Base-by-base conservation (phyloP, 768 basidiomycete species). In the Russula griseocarnosa region DNA sequence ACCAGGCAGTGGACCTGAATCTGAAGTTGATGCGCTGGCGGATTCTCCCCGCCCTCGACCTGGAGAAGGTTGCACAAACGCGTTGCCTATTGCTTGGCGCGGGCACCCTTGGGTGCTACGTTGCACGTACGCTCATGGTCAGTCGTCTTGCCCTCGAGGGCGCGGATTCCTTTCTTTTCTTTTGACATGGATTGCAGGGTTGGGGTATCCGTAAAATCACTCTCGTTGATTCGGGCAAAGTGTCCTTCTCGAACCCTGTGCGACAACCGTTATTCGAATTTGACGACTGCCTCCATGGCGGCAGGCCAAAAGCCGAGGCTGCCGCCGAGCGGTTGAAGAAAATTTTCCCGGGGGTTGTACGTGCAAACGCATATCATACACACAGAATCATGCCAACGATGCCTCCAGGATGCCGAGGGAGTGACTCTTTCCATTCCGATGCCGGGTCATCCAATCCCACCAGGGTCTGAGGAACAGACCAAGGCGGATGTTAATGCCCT, bases 21-120 rank as follows among this genome's bases (percentile, higher is more conserved):
- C 79, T 98, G 54, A 98, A 98, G 73, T 82, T 99, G 47, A 98
- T 99, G 96, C 84, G 93, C 22, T 98, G 96, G 96, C 83, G 96
- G 22, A 94, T 98, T 67, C 78, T 98, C 22, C 97, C 97, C 16
- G 77, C 83, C 1, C 84, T 99, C 55, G 83, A 98, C 67, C 81
- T 98, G 14, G 95, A 97, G 58, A 92, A 87, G 75, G 83, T 99
- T 24, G 86, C 92, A 1, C 71, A 74, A 0, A 92, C 94, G 3
- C 82, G 77, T 63, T 96, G 93, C 72, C 77, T 99, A 0, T 78
- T 98, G 0, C 84, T 99, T 1, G 97, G 97, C 3, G 95, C 96
- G 0, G 97, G 97, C 0, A 99, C 97, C 0, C 79, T 99, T 11
- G 96, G 97, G 0, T 99, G 97, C 73, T 98, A 98, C 71, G 96